Evolutionary conservation across 495 filamentous ascomycete genomes (phyloP).

Genomic region (Bombardia bombarda): DNA sequence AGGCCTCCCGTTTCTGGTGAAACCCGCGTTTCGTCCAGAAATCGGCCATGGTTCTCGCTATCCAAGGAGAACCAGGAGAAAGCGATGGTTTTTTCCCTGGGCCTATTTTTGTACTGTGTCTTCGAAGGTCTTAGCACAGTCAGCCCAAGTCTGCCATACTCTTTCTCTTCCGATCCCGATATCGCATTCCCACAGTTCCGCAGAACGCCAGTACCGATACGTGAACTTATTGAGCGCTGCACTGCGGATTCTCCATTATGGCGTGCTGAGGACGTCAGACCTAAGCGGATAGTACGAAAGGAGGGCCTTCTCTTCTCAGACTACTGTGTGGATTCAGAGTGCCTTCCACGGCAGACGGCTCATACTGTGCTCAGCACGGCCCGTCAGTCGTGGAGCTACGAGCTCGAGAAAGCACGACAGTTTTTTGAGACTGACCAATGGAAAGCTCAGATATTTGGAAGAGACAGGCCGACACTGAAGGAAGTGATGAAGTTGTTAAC

Average conservation of each 20-base stretch:
- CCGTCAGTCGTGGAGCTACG: not conserved
- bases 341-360: not conserved
- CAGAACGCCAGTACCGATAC: not conserved
- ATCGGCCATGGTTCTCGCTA: slow-evolving; percentile 1
- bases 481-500: not conserved
- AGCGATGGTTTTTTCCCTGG: not conserved
- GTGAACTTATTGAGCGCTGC: not conserved
- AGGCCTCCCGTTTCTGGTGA: not conserved
- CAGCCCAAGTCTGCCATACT: not conserved
- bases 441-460: not conserved
- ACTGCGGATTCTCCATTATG: not conserved
- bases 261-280: not conserved
- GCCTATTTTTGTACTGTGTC: slow-evolving; percentile 2
- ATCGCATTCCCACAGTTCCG: not conserved
- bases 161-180: not conserved
- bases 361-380: not conserved
- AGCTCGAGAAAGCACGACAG: not conserved
- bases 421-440: not conserved
- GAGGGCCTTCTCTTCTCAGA: not conserved
- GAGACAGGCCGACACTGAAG: not conserved
- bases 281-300: not conserved
- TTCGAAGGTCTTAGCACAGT: slow-evolving; percentile 4
- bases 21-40: not conserved
- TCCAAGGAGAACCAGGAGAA: slow-evolving; percentile 1
- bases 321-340: too few relatives aligned